Evolutionary conservation across 1,284 basidiomycete species (phyloP).

Genomic region (Gomphus bonarii): DNA sequence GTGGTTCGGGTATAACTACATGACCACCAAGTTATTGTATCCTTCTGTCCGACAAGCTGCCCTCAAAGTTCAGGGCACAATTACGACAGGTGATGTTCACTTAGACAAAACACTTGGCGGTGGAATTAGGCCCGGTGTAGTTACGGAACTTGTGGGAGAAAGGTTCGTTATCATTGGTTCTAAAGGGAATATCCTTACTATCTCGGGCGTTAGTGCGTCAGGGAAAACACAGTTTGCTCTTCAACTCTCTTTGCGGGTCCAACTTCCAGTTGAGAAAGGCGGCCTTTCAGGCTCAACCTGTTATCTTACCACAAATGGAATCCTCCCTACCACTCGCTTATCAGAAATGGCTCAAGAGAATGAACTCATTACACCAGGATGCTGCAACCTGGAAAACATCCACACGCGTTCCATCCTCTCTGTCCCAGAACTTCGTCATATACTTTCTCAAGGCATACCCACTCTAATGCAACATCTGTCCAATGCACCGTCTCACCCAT

Average conservation of each 20-base stretch:
- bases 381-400: constrained; percentile 53
- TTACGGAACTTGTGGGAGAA: constrained; percentile 84
- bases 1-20: too few species aligned
- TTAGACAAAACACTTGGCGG: constrained; percentile 65
- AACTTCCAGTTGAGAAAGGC: constrained; percentile 44
- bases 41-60: not conserved
- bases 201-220: constrained; percentile 46
- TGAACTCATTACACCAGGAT: constrained; percentile 33
- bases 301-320: constrained; percentile 67
- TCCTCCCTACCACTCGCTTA: constrained; percentile 59
- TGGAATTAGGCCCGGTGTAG: constrained; percentile 62
- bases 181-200: not conserved
- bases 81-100: constrained; percentile 55
- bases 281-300: constrained; percentile 53
- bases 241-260: constrained; percentile 66
- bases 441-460: constrained; percentile 56
- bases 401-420: constrained; percentile 52
- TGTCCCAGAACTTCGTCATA: constrained; percentile 54
- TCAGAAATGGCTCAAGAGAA: constrained; percentile 43
- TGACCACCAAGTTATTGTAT: not conserved
- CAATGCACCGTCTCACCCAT: constrained; percentile 30
- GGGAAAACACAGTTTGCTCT: constrained; percentile 84
- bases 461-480: constrained; percentile 36
- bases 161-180: constrained; percentile 39
- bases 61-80: not conserved